phyloP scores from a whole-genome alignment of 2,329 filamentous ascomycete genomes.

The Plectosphaerella sp. region DNA sequence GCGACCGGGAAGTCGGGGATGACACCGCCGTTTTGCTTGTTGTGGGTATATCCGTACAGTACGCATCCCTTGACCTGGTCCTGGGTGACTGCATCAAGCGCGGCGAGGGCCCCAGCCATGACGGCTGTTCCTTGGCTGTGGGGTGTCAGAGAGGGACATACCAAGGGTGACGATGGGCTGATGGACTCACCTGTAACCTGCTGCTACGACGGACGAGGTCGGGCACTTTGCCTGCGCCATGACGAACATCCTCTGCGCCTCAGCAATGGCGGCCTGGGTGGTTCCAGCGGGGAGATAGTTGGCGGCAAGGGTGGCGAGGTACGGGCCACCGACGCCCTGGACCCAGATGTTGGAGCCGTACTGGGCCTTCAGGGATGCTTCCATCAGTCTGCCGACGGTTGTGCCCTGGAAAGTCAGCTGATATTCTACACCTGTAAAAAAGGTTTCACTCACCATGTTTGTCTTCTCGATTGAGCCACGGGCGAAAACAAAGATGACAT shows the following conservation, averaged over 20 bases:
- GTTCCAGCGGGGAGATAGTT: constrained; percentile 34
- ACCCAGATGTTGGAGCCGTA: constrained; percentile 28
- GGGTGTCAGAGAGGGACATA: not conserved
- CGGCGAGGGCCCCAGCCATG: constrained; percentile 30
- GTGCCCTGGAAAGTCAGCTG: constrained; percentile 12
- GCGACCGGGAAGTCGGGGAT: constrained; percentile 31
- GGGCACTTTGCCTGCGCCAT: constrained; percentile 38
- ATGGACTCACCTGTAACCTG: constrained; percentile 24
- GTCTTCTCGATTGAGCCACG: constrained; percentile 32
- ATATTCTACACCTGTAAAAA: too few relatives aligned
- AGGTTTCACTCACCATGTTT: constrained; percentile 25
- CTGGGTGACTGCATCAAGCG: constrained; percentile 21
- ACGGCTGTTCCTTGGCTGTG: constrained; percentile 38
- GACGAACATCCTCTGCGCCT: constrained; percentile 33
- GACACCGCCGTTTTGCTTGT: constrained; percentile 31
- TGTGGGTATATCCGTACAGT: constrained; percentile 37
- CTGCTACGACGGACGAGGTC: constrained; percentile 33
- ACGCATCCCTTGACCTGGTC: constrained; percentile 30
- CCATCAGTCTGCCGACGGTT: constrained; percentile 15
- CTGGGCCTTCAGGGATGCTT: constrained; percentile 16
- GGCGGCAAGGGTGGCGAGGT: constrained; percentile 26
- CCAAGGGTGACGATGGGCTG: too few relatives aligned
- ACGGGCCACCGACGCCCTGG: constrained; percentile 37
- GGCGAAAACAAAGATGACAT: constrained; percentile 32
- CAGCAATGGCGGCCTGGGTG: constrained; percentile 28